phyloP scores from a whole-genome alignment of 2,329 filamentous ascomycete species.

The Exophiala oligosperma region DNA sequence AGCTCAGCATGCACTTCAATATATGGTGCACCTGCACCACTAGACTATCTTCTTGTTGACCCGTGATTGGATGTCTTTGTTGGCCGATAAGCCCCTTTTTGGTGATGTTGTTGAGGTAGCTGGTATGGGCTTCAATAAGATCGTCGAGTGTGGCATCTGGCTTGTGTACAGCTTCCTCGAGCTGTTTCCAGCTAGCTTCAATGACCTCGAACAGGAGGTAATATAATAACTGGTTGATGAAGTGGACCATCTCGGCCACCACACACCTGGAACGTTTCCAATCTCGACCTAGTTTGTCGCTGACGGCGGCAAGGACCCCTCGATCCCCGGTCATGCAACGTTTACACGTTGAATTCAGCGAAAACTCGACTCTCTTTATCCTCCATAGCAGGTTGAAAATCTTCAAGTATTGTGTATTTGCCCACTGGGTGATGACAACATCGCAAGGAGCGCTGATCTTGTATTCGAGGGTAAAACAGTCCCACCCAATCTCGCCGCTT shows the following conservation, averaged over 20 bases:
- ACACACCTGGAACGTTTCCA: conserved; percentile 90
- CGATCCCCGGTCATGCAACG: conserved; percentile 93
- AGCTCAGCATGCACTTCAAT: conserved; percentile 87
- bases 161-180: conserved; percentile 78
- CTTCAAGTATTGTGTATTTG: conserved; percentile 93
- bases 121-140: conserved; percentile 85
- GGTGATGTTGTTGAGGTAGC: conserved; percentile 90
- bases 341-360: conserved; percentile 85
- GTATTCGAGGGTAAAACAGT: conserved; percentile 98
- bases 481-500: conserved; percentile 97
- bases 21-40: conserved; percentile 90
- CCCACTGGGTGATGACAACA: conserved; percentile 95
- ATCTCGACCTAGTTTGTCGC: conserved; percentile 70
- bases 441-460: conserved; percentile 96
- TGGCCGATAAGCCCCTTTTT: conserved; percentile 91
- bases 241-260: conserved; percentile 97
- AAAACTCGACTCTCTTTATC: conserved; percentile 96
- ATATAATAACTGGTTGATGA: conserved; percentile 94
- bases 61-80: conserved; percentile 44
- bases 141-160: conserved; percentile 92
- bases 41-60: conserved; percentile 71
- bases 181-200: conserved; percentile 89
- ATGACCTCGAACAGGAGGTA: conserved; percentile 99
- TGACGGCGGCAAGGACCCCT: conserved; percentile 79
- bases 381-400: conserved; percentile 99